Evolutionary conservation across 495 filamentous ascomycete genomes (phyloP).

Genomic region (Podospora fimiseda): DNA sequence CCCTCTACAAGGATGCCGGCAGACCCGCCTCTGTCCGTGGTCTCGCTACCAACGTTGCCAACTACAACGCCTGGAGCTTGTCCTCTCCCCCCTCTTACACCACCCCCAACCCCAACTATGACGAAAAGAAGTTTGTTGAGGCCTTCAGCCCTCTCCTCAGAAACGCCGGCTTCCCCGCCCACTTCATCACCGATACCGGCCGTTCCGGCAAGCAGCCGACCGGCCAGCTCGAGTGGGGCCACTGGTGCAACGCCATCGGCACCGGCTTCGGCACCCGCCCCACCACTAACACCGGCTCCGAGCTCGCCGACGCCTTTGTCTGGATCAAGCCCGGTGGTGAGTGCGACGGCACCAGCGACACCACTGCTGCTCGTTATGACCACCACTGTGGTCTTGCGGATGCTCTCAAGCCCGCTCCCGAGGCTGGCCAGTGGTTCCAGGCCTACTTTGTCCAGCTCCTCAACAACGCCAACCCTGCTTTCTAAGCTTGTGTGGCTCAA

Average conservation of each 20-base stretch:
- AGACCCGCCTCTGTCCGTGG: constrained; percentile 62
- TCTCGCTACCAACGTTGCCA: constrained; percentile 72
- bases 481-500: constrained; percentile 21
- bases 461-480: constrained; percentile 58
- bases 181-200: constrained; percentile 64
- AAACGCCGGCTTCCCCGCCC: constrained; percentile 55
- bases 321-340: constrained; percentile 84
- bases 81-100: constrained; percentile 23
- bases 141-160: constrained; percentile 58
- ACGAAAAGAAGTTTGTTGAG: constrained; percentile 67
- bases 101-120: constrained; percentile 50
- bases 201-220: constrained; percentile 67
- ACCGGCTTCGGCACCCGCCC: constrained; percentile 70
- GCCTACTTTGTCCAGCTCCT: constrained; percentile 68
- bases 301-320: constrained; percentile 68
- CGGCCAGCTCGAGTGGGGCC: constrained; percentile 60
- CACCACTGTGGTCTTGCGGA: constrained; percentile 58
- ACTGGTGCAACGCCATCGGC: constrained; percentile 78
- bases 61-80: constrained; percentile 62
- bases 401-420: constrained; percentile 59
- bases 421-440: constrained; percentile 77
- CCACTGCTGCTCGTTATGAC: constrained; percentile 59
- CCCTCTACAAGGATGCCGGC: constrained; percentile 60
- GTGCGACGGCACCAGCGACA: constrained; percentile 68
- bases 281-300: constrained; percentile 54